These are phyloP conservation scores for Mycena venus DNA, from an alignment of 768 basidiomycete genomes.

Conservation along the genomic window DNA sequence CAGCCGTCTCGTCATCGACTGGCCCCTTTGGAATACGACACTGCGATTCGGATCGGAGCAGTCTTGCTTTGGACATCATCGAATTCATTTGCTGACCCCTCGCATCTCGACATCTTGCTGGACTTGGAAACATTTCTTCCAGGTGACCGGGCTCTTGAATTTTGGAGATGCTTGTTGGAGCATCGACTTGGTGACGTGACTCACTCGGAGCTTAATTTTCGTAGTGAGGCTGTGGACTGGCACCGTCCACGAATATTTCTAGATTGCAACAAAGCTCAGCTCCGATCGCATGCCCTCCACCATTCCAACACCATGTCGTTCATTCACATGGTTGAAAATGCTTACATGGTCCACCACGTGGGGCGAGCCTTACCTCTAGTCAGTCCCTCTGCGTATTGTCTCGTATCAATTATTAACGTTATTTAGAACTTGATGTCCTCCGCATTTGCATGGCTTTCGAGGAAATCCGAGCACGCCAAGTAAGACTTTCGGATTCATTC, in stretches of 20 bases:
- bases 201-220: constrained; percentile 13
- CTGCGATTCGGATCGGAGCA: constrained; percentile 16
- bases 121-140: not conserved
- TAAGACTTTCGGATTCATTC: not conserved
- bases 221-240: constrained; percentile 18
- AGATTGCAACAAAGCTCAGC: constrained; percentile 1
- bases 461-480: not conserved
- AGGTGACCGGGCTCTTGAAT: not conserved
- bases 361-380: constrained; percentile 19
- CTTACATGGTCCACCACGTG: not conserved
- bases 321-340: constrained; percentile 13
- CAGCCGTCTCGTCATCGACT: not conserved
- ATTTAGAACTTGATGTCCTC: constrained; percentile 12
- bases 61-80: constrained; percentile 15
- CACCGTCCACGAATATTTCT: constrained; percentile 15
- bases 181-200: not conserved
- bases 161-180: constrained; percentile 2
- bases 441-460: not conserved
- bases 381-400: not conserved
- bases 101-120: not conserved
- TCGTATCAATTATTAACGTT: not conserved
- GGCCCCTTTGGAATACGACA: not conserved
- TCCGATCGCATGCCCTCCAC: not conserved
- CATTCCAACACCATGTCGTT: not conserved
- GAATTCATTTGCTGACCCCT: not conserved